These are phyloP conservation scores for Candida sp. DNA, from an alignment of 1,139 yeast species.

Conservation along the genomic window DNA sequence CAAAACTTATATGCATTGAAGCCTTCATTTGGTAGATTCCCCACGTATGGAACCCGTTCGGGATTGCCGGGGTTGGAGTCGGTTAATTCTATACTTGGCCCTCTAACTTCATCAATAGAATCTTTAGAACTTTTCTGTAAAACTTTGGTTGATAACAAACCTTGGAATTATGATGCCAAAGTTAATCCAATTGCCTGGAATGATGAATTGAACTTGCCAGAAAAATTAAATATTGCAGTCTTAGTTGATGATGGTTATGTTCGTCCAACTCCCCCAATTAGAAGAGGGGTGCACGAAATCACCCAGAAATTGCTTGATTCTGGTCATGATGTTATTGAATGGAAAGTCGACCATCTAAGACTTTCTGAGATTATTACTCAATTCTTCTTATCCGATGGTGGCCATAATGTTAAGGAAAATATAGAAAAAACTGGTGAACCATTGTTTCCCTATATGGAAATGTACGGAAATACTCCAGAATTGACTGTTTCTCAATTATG, in stretches of 20 bases:
- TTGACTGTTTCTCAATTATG: conserved; percentile 38
- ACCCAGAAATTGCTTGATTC: conserved; percentile 26
- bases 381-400: conserved; percentile 47
- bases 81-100: conserved; percentile 34
- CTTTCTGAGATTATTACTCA: conserved; percentile 33
- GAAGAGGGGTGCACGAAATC: conserved; percentile 22
- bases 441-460: conserved; percentile 30
- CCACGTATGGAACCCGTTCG: conserved; percentile 48
- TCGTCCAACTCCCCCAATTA: conserved; percentile 37
- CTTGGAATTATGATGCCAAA: conserved; percentile 31
- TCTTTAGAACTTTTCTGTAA: conserved; percentile 26
- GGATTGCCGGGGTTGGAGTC: conserved; percentile 54
- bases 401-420: conserved; percentile 27
- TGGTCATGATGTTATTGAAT: conserved; percentile 62
- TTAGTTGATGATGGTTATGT: conserved; percentile 27
- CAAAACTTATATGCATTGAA: conserved; percentile 45
- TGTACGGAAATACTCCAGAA: conserved; percentile 26
- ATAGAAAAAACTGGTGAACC: conserved; percentile 46
- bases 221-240: conserved; percentile 28
- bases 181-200: conserved; percentile 31
- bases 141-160: conserved; percentile 21
- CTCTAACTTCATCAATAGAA: conserved; percentile 23
- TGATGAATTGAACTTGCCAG: conserved; percentile 14
- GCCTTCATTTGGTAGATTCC: conserved; percentile 49
- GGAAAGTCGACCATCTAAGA: conserved; percentile 41